phyloP scores from a whole-genome alignment of 2,329 filamentous ascomycete species.

The Penicillium sp. region DNA sequence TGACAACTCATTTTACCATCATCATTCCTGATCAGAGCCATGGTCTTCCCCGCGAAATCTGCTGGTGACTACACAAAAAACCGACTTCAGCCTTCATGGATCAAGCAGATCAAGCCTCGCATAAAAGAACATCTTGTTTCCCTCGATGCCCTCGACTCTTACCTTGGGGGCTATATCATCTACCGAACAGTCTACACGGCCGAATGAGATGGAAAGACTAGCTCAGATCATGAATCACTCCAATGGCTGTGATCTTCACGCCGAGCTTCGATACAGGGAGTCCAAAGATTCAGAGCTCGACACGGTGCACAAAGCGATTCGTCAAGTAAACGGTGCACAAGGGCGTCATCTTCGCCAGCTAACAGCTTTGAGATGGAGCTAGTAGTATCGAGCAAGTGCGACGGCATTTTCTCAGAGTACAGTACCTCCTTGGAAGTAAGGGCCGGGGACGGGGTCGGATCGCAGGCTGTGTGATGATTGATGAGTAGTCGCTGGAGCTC shows the following conservation, averaged over 20 bases:
- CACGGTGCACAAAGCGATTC: background rate
- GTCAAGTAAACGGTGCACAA: constrained; percentile 1
- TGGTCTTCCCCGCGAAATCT: constrained; percentile 1
- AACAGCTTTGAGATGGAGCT: constrained; percentile 1
- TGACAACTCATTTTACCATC: constrained; percentile 2
- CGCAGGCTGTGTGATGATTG: constrained; percentile 3
- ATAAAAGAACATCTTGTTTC: background rate
- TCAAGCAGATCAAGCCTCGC: background rate
- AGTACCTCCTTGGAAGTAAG: constrained; percentile 2
- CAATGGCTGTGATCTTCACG: background rate
- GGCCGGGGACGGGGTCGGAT: background rate
- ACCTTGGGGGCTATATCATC: constrained; percentile 5
- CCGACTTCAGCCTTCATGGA: background rate
- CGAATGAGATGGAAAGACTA: constrained; percentile 5
- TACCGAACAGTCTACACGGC: constrained; percentile 4
- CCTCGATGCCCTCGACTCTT: background rate
- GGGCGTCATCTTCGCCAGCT: constrained; percentile 3
- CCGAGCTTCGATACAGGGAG: background rate
- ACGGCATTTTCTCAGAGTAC: background rate
- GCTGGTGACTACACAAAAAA: background rate
- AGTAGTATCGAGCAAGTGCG: constrained; percentile 3
- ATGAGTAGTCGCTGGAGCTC: constrained; percentile 3
- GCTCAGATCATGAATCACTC: background rate
- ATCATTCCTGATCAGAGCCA: constrained; percentile 3
- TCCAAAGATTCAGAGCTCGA: background rate